phyloP scores from a whole-genome alignment of 495 filamentous ascomycete genomes.

The Penicillium angulare region DNA sequence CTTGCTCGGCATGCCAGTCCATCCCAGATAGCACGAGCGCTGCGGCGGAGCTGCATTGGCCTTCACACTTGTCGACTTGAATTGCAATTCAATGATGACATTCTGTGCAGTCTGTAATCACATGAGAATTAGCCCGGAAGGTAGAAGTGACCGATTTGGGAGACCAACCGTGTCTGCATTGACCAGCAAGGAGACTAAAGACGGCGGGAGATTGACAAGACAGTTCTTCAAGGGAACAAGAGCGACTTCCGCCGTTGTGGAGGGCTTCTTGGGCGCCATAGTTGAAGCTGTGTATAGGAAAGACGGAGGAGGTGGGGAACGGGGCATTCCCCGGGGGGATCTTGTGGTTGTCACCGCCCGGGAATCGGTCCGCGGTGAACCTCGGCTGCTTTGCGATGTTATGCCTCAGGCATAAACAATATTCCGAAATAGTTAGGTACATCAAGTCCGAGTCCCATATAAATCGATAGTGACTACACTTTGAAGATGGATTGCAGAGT shows the following conservation, averaged over 20 bases:
- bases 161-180: conserved; percentile 80
- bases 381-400: neutral
- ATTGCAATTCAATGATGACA: conserved; percentile 88
- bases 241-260: conserved; percentile 71
- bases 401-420: neutral
- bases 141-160: neutral
- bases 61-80: conserved; percentile 46
- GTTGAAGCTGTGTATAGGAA: conserved; percentile 13
- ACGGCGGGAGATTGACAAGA: conserved; percentile 88
- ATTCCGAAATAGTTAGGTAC: neutral
- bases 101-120: conserved; percentile 75
- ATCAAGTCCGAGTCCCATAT: no score
- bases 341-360: neutral
- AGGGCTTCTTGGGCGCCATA: conserved; percentile 68
- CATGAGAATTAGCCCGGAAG: conserved; percentile 14
- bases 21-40: conserved; percentile 81
- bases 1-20: conserved; percentile 97
- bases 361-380: conserved; percentile 1
- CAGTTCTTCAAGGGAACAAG: conserved; percentile 87
- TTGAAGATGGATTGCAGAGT: no score
- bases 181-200: conserved; percentile 75
- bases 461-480: no score
- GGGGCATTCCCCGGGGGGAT: conserved; percentile 4
- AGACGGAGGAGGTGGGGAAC: conserved; percentile 7
- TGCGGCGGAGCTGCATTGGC: conserved; percentile 45